Conservation (phyloP, 352 stramenopile species). For the Phytophthora brassicae region DNA sequence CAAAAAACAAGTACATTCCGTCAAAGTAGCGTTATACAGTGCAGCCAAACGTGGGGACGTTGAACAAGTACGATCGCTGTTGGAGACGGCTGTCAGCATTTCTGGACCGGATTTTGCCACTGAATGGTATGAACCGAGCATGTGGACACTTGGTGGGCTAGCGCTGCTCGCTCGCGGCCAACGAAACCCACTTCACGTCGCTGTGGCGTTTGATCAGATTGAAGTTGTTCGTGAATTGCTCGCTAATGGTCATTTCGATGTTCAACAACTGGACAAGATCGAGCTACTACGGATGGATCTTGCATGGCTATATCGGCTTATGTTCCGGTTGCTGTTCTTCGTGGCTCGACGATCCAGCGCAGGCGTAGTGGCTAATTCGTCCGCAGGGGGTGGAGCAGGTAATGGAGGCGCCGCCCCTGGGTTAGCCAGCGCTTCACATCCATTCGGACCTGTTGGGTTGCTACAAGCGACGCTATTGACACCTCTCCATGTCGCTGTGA, state of each 20-base stretch:
- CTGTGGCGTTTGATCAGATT: constrained; percentile 68
- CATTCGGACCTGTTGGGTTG: constrained; percentile 63
- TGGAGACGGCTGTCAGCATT: constrained; percentile 54
- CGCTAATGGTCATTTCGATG: constrained; percentile 58
- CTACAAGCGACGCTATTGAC: constrained; percentile 67
- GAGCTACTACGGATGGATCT: constrained; percentile 68
- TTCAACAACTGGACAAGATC: constrained; percentile 74
- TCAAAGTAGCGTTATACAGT: constrained; percentile 64
- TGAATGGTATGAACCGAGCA: constrained; percentile 56
- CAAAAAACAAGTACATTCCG: constrained; percentile 39
- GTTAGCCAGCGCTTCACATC: constrained; percentile 33
- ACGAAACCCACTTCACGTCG: constrained; percentile 77
- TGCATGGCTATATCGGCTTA: constrained; percentile 64
- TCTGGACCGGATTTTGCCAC: constrained; percentile 62
- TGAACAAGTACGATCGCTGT: constrained; percentile 44
- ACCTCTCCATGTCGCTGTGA: constrained; percentile 72
- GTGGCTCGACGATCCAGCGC: constrained; percentile 34
- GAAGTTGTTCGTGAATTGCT: constrained; percentile 71
- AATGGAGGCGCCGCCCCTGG: constrained; percentile 28
- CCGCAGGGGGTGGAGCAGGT: constrained; percentile 17
- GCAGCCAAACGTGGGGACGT: constrained; percentile 66
- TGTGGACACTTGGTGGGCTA: constrained; percentile 23
- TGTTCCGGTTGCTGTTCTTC: constrained; percentile 66
- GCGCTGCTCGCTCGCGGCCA: constrained; percentile 41
- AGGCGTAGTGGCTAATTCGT: constrained; percentile 24